A percentile compares a stretch with the other conserved stretches of the same genome.
phyloP scores from a whole-genome alignment of 2,329 filamentous ascomycete genomes.

The Penicillium sclerotigenum region DNA sequence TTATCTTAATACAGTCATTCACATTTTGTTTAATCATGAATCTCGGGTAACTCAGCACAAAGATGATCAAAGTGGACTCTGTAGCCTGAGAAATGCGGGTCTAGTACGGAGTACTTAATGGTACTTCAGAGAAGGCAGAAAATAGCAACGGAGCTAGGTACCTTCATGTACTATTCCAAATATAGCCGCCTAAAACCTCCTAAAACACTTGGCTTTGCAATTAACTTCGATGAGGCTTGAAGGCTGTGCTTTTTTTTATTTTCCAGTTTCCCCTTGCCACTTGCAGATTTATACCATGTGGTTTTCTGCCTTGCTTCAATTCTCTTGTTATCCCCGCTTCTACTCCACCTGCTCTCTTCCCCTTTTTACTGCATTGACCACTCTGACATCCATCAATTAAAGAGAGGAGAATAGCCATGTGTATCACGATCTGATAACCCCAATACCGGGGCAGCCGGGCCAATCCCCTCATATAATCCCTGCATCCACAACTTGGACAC shows the following conservation, averaged over 20 bases:
- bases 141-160: neutral
- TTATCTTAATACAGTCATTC: neutral
- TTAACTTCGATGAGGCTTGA: conserved; percentile 8
- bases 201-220: conserved; percentile 20
- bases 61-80: neutral
- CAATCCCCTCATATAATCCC: neutral
- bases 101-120: neutral
- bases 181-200: conserved; percentile 5
- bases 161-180: conserved; percentile 1
- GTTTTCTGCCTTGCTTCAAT: neutral
- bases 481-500: neutral
- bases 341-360: neutral
- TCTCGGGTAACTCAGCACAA: neutral
- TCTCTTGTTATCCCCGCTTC: neutral
- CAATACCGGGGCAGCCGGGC: neutral
- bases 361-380: neutral
- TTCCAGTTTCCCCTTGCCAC: neutral
- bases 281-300: conserved; percentile 7
- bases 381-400: neutral
- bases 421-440: neutral
- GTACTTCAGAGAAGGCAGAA: neutral
- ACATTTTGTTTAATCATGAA: neutral
- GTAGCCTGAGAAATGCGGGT: neutral
- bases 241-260: conserved; percentile 1
- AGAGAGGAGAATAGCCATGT: neutral